phyloP scores from a whole-genome alignment of 2,329 filamentous ascomycete species.

The Aspergillus sclerotialis region DNA sequence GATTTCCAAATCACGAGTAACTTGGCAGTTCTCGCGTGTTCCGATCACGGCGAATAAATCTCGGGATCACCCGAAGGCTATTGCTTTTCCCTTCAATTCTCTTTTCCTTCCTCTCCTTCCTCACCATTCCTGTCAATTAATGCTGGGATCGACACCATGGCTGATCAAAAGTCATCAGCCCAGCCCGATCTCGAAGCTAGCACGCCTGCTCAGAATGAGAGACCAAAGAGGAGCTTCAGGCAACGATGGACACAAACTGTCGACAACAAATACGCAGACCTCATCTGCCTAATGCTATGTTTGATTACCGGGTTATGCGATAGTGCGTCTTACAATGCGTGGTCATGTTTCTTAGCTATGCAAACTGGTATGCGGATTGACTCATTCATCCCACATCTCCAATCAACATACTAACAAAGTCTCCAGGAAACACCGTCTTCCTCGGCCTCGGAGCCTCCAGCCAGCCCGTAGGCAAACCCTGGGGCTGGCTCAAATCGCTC shows the following conservation, averaged over 20 bases:
- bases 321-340: conserved; percentile 39
- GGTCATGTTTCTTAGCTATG: conserved; percentile 43
- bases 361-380: conserved; percentile 45
- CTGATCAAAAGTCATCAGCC: conserved; percentile 6
- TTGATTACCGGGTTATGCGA: conserved; percentile 40
- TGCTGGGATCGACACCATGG: too few relatives aligned
- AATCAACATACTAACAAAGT: not conserved
- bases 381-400: too few relatives aligned
- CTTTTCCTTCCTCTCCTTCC: not conserved
- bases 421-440: conserved; percentile 42
- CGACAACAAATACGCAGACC: conserved; percentile 25
- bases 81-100: not conserved
- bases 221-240: conserved; percentile 8
- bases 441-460: conserved; percentile 38
- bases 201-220: conserved; percentile 1
- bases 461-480: conserved; percentile 31
- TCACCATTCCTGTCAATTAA: too few relatives aligned
- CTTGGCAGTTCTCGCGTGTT: too few relatives aligned
- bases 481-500: conserved; percentile 40
- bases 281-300: conserved; percentile 32
- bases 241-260: conserved; percentile 24
- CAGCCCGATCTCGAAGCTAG: conserved; percentile 15
- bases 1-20: too few relatives aligned
- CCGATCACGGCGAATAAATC: too few relatives aligned
- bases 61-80: too few relatives aligned